Evolutionary conservation across 1,284 basidiomycete genomes (phyloP), one percentile per base, ranked within the genome.

Genomic region (Ganoderma lingzhi): DNA sequence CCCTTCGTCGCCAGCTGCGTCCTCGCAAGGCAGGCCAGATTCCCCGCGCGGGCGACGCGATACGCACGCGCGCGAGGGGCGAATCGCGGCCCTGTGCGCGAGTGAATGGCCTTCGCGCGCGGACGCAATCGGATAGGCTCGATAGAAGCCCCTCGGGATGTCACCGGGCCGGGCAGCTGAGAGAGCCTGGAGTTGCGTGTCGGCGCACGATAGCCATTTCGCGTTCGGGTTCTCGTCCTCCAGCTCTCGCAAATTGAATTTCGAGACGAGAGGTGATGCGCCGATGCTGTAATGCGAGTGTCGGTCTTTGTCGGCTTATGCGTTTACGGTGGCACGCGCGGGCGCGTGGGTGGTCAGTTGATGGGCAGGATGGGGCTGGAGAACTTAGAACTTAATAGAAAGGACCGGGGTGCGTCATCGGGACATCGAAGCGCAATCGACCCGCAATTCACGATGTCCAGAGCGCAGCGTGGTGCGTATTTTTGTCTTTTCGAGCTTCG

Each of bases 151-250:
- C 23, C 9, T 39, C 35, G 35, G 32, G n/a, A 12, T 2, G 56
- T n/a, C 35, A 39, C 30, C 35, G 35, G 30, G 35, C 32, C 28
- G 56, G 56, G 19, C 35, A 37, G 56, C 35, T 59, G 56, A 59
- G 56, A 37, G 32, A 9, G 32, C 8, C 17, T 19, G 56, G 35
- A 37, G 17, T 8, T 8, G 5, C 4, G 17, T 6, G 19, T 58
- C 9, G 56, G 55, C 55, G 15, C 56, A 59, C 35, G 56, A 39
- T 59, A 59, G 56, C 56, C 56, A 39, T 42, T 42, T 61, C 41
- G 28, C 59, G 28, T 23, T 35, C 35, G 35, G 35, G 23, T 12
- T n/a, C 59, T 28, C 59, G n/a, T 10, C 0, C 30, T n/a, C 35
- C 15, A 37, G 55, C 32, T 37, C 23, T 37, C 56, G 23, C 23